Percentiles rank a stretch among this genome's conserved stretches.
These are phyloP conservation scores for Alternaria longipes DNA, from an alignment of 2,329 filamentous ascomycete genomes.

Conservation along the genomic window DNA sequence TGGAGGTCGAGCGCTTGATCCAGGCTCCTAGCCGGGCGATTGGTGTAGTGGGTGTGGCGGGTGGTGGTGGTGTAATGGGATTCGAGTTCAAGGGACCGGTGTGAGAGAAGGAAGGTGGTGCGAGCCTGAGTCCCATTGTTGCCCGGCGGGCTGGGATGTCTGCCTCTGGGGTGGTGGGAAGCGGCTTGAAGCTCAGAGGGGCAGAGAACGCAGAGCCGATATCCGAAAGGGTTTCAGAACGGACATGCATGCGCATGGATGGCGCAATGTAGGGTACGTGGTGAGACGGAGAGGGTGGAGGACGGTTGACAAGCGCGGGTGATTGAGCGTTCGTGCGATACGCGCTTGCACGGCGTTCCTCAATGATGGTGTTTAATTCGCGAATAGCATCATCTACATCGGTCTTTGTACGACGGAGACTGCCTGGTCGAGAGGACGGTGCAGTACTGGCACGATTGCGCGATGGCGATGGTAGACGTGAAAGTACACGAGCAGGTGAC, in stretches of 20 bases:
- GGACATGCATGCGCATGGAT: conserved; percentile 55
- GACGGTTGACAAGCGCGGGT: conserved; percentile 37
- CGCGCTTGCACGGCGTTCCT: conserved; percentile 55
- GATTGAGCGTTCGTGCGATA: conserved; percentile 43
- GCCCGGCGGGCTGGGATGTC: conserved; percentile 17
- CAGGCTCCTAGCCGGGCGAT: conserved; percentile 46
- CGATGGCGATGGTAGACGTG: conserved; percentile 45
- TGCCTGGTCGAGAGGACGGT: conserved; percentile 45
- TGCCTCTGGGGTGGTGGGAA: conserved; percentile 31
- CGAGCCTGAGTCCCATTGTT: conserved; percentile 38
- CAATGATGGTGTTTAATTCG: conserved; percentile 60
- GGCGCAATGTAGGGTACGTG: conserved; percentile 60
- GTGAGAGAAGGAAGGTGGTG: conserved; percentile 32
- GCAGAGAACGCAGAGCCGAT: conserved; percentile 59
- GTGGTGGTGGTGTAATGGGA: conserved; percentile 47
- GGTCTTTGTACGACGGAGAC: conserved; percentile 48
- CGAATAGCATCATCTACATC: conserved; percentile 58
- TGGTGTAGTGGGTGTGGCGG: conserved; percentile 45
- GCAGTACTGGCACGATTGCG: conserved; percentile 49
- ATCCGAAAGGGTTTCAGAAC: conserved; percentile 58
- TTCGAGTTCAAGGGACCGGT: conserved; percentile 46
- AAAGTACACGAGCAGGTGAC: conserved; percentile 38
- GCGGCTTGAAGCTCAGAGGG: conserved; percentile 44
- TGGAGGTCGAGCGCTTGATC: conserved; percentile 45
- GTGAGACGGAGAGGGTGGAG: conserved; percentile 47